Conservation (phyloP, 2,329 filamentous ascomycete species). For the Fusarium anguioides region DNA sequence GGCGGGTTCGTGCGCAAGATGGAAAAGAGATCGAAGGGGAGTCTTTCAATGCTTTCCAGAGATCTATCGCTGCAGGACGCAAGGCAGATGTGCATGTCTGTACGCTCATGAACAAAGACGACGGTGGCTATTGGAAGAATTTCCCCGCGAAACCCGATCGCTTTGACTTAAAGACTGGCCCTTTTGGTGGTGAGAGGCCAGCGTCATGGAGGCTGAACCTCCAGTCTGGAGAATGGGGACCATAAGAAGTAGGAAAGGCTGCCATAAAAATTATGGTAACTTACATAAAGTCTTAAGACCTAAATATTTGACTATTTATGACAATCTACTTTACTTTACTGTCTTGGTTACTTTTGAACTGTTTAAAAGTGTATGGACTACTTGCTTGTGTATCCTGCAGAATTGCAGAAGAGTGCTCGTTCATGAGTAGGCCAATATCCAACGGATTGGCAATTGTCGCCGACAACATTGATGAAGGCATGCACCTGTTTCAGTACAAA, state of each 20-base stretch:
- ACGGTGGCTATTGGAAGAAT: constrained; percentile 19
- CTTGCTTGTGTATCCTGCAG: constrained; percentile 26
- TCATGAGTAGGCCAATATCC: background rate
- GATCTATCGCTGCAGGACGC: constrained; percentile 12
- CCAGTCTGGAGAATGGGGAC: constrained; percentile 20
- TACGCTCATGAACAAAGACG: constrained; percentile 24
- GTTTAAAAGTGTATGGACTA: constrained; percentile 23
- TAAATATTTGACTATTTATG: too few species aligned
- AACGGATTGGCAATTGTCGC: too few species aligned
- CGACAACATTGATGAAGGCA: background rate
- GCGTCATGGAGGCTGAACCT: constrained; percentile 12
- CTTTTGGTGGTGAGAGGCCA: constrained; percentile 23
- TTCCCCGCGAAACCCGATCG: constrained; percentile 26
- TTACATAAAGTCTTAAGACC: too few species aligned
- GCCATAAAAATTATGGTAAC: too few species aligned
- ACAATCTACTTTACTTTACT: too few species aligned
- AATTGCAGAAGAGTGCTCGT: constrained; percentile 15
- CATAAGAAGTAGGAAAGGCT: too few species aligned
- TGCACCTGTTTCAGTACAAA: too few species aligned
- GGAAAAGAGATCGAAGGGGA: fast-evolving
- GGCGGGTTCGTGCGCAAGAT: background rate
- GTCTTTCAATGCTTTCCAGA: background rate
- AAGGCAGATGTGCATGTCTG: constrained; percentile 16
- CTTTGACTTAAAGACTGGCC: constrained; percentile 29
- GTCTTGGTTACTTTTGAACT: too few species aligned